Percentiles rank a stretch among this genome's conserved stretches.
Evolutionary conservation across 2,329 filamentous ascomycete genomes (phyloP).

Genomic region (Coniochaeta sp.): DNA sequence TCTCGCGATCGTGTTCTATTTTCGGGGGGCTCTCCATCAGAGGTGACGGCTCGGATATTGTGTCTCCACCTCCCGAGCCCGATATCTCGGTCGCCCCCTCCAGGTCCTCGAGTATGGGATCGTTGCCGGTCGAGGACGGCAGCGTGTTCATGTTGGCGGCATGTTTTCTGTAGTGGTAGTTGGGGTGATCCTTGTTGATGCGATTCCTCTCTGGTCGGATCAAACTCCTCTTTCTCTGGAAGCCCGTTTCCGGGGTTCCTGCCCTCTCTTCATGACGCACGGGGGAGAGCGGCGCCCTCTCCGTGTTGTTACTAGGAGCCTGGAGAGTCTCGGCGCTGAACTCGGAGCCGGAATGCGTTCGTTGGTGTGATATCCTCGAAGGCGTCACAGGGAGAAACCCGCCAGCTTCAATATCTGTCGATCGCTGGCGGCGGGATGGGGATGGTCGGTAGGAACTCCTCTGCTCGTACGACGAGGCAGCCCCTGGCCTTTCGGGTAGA

Average conservation of each 20-base stretch:
- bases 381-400: conserved; percentile 36
- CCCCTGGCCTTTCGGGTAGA: conserved; percentile 58
- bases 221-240: conserved; percentile 74
- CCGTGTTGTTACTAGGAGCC: conserved; percentile 48
- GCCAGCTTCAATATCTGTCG: conserved; percentile 65
- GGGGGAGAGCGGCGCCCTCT: conserved; percentile 48
- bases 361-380: conserved; percentile 38
- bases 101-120: conserved; percentile 75
- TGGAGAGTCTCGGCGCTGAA: conserved; percentile 49
- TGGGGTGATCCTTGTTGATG: conserved; percentile 80
- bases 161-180: conserved; percentile 94
- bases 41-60: conserved; percentile 36
- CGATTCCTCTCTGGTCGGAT: conserved; percentile 82
- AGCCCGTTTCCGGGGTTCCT: conserved; percentile 21
- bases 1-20: conserved; percentile 29
- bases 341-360: conserved; percentile 50
- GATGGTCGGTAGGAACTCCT: conserved; percentile 61
- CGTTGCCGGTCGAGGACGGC: conserved; percentile 88
- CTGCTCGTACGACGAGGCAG: conserved; percentile 53
- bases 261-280: conserved; percentile 22
- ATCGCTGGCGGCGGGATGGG: conserved; percentile 56
- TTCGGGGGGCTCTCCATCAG: conserved; percentile 24
- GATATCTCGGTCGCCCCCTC: conserved; percentile 55
- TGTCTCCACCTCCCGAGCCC: conserved; percentile 36
- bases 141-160: conserved; percentile 86